phyloP scores from a whole-genome alignment of 202 grass and related monocot genomes.

The Carex sylvatica region DNA sequence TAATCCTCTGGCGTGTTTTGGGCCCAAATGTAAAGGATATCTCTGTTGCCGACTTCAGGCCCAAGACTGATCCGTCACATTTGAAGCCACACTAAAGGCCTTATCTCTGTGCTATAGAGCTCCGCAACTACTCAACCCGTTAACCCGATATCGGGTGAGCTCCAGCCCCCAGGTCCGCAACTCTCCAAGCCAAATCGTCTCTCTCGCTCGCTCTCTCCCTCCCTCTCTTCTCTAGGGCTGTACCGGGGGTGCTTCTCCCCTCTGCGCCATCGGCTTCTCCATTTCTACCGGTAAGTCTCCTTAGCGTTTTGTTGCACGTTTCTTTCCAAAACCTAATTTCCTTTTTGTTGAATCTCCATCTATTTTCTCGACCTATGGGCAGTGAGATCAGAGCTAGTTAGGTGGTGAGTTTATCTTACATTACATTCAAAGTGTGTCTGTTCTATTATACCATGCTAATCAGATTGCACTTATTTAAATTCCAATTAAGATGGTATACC shows the following conservation, averaged over 20 bases:
- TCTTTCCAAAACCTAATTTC: background rate
- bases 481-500: background rate
- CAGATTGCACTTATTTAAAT: background rate
- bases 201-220: constrained; percentile 9
- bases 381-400: constrained; percentile 1
- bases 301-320: background rate
- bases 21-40: background rate
- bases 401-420: background rate
- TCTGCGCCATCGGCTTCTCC: background rate
- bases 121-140: background rate
- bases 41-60: background rate
- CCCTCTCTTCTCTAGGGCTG: constrained; percentile 38
- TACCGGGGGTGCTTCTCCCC: background rate
- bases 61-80: background rate
- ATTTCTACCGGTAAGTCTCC: constrained; percentile 8
- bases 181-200: constrained; percentile 10
- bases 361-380: background rate
- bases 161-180: background rate
- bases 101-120: background rate
- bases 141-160: constrained; percentile 20
- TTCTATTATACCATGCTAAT: background rate
- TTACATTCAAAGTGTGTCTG: background rate
- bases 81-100: background rate
- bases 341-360: background rate
- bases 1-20: background rate